Conservation (phyloP, 1,139 yeast genomes). For the Geotrichum reessii region DNA sequence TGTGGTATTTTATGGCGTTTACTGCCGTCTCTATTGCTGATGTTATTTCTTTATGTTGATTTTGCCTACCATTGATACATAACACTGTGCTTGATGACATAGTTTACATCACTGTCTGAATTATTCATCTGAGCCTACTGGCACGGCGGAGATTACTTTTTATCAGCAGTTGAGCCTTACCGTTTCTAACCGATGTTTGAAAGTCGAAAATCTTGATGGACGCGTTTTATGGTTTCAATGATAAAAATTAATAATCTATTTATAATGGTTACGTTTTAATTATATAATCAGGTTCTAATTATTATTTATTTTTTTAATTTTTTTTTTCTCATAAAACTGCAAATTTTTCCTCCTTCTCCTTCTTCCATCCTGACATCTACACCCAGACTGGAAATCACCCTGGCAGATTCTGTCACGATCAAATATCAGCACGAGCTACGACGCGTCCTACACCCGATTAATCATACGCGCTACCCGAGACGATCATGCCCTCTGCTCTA, state of each 20-base stretch:
- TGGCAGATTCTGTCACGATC: background rate
- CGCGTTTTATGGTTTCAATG: background rate
- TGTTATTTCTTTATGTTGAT: too few species aligned
- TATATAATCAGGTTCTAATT: background rate
- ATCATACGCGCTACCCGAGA: background rate
- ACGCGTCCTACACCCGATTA: background rate
- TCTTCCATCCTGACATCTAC: background rate
- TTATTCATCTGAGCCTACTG: too few species aligned
- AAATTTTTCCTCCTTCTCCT: background rate
- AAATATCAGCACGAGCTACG: background rate
- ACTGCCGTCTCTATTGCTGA: too few species aligned
- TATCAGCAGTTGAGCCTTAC: background rate
- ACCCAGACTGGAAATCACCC: background rate
- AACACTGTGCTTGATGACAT: too few species aligned
- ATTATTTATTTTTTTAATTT: background rate
- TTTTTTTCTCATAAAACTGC: background rate
- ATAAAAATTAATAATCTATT: background rate
- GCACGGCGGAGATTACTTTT: too few species aligned
- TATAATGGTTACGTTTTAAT: background rate
- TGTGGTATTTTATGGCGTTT: too few species aligned
- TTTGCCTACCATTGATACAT: too few species aligned
- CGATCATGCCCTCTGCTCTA: conserved; percentile 37
- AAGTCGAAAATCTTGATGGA: background rate
- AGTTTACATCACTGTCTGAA: too few species aligned
- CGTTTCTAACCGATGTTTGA: background rate